Percentiles rank a stretch among this genome's conserved stretches.
phyloP scores from a whole-genome alignment of 176 grass and related monocot genomes.

The Melocanna baccifera region DNA sequence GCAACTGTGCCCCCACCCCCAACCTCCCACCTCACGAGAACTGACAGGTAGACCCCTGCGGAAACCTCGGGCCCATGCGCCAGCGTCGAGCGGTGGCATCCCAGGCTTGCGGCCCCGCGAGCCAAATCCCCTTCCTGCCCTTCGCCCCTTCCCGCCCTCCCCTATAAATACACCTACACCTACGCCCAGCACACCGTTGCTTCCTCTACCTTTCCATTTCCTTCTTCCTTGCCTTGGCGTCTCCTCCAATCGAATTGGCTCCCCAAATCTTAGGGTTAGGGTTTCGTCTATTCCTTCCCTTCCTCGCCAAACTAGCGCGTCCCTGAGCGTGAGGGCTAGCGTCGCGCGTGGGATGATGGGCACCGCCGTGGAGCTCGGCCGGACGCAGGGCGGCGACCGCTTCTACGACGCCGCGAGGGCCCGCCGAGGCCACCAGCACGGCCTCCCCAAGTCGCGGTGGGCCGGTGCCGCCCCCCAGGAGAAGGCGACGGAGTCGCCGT shows the following conservation, averaged over 20 bases:
- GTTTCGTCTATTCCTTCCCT: slow-evolving; percentile 32
- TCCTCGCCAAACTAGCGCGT: neutral
- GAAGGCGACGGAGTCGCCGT: slow-evolving; percentile 4
- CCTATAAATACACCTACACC: slow-evolving; percentile 3
- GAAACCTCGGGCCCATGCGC: neutral
- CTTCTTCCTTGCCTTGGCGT: neutral
- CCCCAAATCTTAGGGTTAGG: slow-evolving; percentile 38
- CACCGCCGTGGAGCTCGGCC: slow-evolving; percentile 33
- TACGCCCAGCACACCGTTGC: neutral
- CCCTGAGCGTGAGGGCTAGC: neutral
- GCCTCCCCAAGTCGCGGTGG: slow-evolving; percentile 9
- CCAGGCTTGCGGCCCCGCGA: neutral
- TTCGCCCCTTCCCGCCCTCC: neutral
- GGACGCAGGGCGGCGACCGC: slow-evolving; percentile 17
- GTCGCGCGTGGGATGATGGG: slow-evolving; percentile 33
- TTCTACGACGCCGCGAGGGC: slow-evolving; percentile 37
- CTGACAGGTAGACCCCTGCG: neutral
- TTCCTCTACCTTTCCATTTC: slow-evolving; percentile 12
- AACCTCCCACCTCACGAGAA: neutral
- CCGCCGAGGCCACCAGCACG: slow-evolving; percentile 25
- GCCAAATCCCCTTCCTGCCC: neutral
- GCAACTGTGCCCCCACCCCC: neutral
- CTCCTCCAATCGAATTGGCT: slow-evolving; percentile 23
- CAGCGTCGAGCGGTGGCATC: slow-evolving; percentile 27
- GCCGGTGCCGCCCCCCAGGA: neutral